These are phyloP conservation scores for Nematodospora anomalae DNA, from an alignment of 1,139 yeast genomes.

Conservation along the genomic window DNA sequence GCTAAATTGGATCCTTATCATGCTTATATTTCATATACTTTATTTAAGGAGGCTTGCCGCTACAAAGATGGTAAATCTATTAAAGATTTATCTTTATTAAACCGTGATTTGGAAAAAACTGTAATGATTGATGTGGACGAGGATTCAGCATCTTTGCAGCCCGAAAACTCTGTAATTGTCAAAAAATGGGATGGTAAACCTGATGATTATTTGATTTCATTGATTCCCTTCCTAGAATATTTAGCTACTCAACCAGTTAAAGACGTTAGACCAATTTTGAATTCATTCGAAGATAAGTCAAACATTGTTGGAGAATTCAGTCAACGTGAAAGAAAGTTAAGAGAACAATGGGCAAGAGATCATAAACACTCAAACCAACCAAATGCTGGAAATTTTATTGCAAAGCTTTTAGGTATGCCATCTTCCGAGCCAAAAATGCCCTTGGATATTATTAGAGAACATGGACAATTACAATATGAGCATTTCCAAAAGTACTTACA, in stretches of 20 bases:
- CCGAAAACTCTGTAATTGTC: conserved; percentile 85
- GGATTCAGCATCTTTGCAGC: conserved; percentile 76
- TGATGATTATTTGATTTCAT: conserved; percentile 72
- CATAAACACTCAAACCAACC: conserved; percentile 51
- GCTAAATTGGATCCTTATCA: conserved; percentile 90
- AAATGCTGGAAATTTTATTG: conserved; percentile 52
- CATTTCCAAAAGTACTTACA: conserved; percentile 79
- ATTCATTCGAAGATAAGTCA: conserved; percentile 63
- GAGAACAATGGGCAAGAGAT: conserved; percentile 65
- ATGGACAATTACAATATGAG: conserved; percentile 87
- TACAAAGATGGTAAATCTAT: conserved; percentile 85
- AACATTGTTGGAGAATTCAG: conserved; percentile 73
- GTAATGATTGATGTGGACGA: conserved; percentile 77
- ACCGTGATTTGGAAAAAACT: conserved; percentile 85
- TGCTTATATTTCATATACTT: conserved; percentile 82
- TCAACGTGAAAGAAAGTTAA: conserved; percentile 71
- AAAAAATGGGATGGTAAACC: conserved; percentile 84
- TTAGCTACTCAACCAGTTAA: conserved; percentile 86
- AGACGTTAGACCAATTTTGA: conserved; percentile 87
- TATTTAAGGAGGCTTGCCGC: conserved; percentile 88
- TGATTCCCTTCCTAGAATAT: conserved; percentile 93
- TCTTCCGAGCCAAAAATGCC: conserved; percentile 79
- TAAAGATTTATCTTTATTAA: conserved; percentile 83
- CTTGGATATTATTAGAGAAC: conserved; percentile 85
- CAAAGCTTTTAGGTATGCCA: conserved; percentile 63